These are phyloP conservation scores for Oxytropis ochrocephala DNA, from an alignment of 306 rosid species.

Conservation along the genomic window DNA sequence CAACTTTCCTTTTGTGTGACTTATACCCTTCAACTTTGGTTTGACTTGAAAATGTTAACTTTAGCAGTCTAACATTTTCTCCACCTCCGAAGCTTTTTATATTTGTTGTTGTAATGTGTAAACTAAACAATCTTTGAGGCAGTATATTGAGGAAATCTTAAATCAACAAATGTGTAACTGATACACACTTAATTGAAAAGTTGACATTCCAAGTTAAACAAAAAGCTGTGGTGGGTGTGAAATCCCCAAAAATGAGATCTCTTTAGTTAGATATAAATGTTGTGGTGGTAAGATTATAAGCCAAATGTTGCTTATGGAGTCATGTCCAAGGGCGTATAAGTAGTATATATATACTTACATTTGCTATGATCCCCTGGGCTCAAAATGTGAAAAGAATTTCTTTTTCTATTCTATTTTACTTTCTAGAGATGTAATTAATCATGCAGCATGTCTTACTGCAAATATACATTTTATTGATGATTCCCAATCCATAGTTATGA, in stretches of 20 bases:
- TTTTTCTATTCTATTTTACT: background rate
- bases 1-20: background rate
- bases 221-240: background rate
- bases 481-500: conserved; percentile 22
- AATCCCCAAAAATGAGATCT: background rate
- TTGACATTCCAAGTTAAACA: background rate
- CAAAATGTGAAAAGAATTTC: background rate
- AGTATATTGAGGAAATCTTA: background rate
- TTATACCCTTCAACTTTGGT: background rate
- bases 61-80: background rate
- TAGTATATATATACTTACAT: background rate
- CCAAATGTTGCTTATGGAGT: background rate
- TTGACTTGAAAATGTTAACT: background rate
- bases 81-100: background rate
- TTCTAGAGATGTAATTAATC: conserved; percentile 8
- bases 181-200: background rate
- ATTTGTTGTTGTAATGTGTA: background rate
- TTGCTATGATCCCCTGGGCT: background rate
- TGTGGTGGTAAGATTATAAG: background rate
- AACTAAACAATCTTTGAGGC: background rate
- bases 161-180: background rate
- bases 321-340: background rate
- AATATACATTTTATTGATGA: background rate
- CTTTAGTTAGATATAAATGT: background rate
- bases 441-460: background rate